Conservation (phyloP, 495 filamentous ascomycete species). For the Letharia columbiana region DNA sequence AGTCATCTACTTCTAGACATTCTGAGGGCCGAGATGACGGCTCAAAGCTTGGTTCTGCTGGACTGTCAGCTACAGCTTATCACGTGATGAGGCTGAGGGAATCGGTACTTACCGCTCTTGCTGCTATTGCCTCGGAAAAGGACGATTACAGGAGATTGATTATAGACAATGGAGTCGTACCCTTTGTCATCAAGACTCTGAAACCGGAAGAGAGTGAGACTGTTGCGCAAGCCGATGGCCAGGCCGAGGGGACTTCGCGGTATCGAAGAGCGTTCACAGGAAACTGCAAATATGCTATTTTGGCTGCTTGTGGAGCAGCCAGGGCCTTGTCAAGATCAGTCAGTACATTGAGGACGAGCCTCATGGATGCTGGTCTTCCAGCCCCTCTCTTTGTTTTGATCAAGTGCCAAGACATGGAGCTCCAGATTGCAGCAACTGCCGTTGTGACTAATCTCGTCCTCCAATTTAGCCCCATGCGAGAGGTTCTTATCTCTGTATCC, state of each 20-base stretch:
- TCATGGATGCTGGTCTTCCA: conserved; percentile 79
- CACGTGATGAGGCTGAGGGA: conserved; percentile 74
- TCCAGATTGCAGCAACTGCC: conserved; percentile 76
- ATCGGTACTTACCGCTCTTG: conserved; percentile 67
- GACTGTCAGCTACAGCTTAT: conserved; percentile 52
- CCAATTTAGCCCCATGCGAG: conserved; percentile 84
- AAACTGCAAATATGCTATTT: conserved; percentile 56
- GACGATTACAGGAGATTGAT: conserved; percentile 79
- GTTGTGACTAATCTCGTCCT: conserved; percentile 74
- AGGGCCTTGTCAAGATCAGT: conserved; percentile 75
- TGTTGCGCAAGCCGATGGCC: conserved; percentile 5
- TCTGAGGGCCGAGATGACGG: conserved; percentile 15
- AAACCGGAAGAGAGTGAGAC: conserved; percentile 43
- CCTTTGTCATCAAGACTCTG: conserved; percentile 76
- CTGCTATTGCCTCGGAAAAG: conserved; percentile 67
- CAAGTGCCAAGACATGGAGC: conserved; percentile 64
- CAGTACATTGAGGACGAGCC: conserved; percentile 68
- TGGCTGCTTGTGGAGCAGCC: conserved; percentile 76
- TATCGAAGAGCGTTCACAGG: conserved; percentile 24
- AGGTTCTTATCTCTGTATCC: conserved; percentile 43
- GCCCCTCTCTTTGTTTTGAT: conserved; percentile 71
- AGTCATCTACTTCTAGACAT: conserved; percentile 15
- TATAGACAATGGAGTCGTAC: conserved; percentile 69
- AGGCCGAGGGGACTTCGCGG: neutral
- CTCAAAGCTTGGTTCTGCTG: conserved; percentile 48